Base-by-base conservation (phyloP, 2,329 filamentous ascomycete species). In the Hypoxylon sp. region DNA sequence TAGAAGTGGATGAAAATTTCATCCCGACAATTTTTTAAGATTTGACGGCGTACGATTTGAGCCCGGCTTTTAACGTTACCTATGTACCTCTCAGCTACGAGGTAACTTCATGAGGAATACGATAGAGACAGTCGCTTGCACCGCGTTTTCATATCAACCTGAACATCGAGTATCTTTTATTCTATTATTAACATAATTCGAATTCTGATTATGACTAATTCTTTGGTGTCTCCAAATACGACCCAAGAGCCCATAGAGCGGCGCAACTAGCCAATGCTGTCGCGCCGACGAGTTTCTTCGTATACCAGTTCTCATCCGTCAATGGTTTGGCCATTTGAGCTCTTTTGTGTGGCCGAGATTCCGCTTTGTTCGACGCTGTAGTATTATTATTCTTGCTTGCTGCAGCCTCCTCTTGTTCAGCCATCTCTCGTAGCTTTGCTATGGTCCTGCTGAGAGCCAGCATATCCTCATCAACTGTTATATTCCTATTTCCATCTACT, bases 371-470 rank as follows among this genome's bases (percentile, higher is more conserved):
- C 23, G 72, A 63, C 14, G 74, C 74, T 46, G 76, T 77, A 50
- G 76, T 77, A 50, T 67, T 68, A 41, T 73, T 75, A 17, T 68
- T 77, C 70, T 72, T 73, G 32, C 72, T 77, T 69, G 56, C 70
- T 30, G 67, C 79, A 0, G 75, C 56, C 28, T 83, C 80, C 56
- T 82, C 78, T 69, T 84, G 82, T 2, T 83, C 83, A 3, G 84
- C 85, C 66, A 81, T 81, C 68, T 80, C 78, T 75, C 82, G 85
- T 75, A 87, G 79, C 67, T 84, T 80, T 2, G 86, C 84, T 73
- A 91, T 91, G 38, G 86, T 89, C 80, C 83, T 86, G 76, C 92
- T 92, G 51, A 98, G 85, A n/a, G 90, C 88, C 34, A 92, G 81
- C 67, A 98, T 80, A 74, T 98, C 94, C 72, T 94, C 90, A 53